Conservation (phyloP, 228 moss, liverwort and hornwort genomes). For the Sphagnum magellanicum region DNA sequence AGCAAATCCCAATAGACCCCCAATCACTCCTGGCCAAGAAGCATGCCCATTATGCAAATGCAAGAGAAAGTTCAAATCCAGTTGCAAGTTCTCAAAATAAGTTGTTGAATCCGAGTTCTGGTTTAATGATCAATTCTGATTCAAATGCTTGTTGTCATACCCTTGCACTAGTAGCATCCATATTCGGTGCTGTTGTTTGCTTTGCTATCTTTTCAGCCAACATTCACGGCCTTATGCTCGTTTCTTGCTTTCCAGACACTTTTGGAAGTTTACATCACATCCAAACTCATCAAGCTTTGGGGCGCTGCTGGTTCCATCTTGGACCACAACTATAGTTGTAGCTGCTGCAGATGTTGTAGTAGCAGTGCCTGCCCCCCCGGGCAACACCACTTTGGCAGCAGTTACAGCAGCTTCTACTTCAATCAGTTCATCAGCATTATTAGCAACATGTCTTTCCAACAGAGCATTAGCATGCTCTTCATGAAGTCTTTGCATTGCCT, state of each 20-base stretch:
- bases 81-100: too few relatives aligned
- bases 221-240: slow-evolving; percentile 65
- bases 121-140: too few relatives aligned
- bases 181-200: slow-evolving; percentile 45
- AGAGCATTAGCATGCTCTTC: slow-evolving; percentile 96
- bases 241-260: slow-evolving; percentile 76
- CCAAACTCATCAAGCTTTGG: slow-evolving; percentile 96
- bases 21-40: too few relatives aligned
- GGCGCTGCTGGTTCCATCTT: slow-evolving; percentile 40
- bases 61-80: too few relatives aligned
- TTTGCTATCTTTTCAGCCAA: slow-evolving; percentile 37
- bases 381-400: slow-evolving; percentile 69
- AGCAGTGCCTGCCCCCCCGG: slow-evolving; percentile 72
- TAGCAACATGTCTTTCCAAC: slow-evolving; percentile 73
- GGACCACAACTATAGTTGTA: slow-evolving; percentile 50
- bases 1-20: too few relatives aligned
- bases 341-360: slow-evolving; percentile 58
- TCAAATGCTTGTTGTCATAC: slow-evolving; percentile 10
- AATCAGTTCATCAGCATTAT: slow-evolving; percentile 78
- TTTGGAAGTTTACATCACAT: slow-evolving; percentile 90
- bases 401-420: slow-evolving; percentile 79
- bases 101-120: too few relatives aligned
- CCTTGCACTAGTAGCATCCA: slow-evolving; percentile 43
- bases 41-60: too few relatives aligned
- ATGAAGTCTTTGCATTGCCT: slow-evolving; percentile 90